These are phyloP conservation scores for Cercospora beticola DNA, from an alignment of 2,329 filamentous ascomycete genomes.

Conservation along the genomic window DNA sequence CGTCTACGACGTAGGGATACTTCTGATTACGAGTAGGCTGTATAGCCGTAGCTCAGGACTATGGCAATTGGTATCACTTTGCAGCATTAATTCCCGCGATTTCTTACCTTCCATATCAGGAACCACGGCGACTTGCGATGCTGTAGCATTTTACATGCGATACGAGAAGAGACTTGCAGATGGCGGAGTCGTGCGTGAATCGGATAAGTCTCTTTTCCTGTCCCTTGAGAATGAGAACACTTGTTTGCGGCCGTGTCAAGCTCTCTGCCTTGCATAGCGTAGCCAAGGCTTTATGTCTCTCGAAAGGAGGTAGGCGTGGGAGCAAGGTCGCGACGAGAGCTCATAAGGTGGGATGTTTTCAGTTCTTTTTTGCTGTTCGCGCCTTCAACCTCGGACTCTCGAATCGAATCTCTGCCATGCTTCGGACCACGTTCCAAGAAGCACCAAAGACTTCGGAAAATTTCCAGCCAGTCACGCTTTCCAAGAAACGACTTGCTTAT, in stretches of 20 bases:
- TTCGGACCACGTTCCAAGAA: not conserved
- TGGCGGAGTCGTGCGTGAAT: not conserved
- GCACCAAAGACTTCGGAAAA: not conserved
- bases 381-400: not conserved
- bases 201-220: not conserved
- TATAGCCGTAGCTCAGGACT: not conserved
- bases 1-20: not conserved
- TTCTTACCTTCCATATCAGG: not conserved
- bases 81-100: not conserved
- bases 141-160: not conserved
- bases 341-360: not conserved
- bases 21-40: conserved; percentile 6
- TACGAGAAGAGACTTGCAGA: not conserved
- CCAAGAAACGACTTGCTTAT: not conserved
- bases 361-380: no score
- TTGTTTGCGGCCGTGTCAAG: not conserved
- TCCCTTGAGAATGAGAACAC: not conserved
- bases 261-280: not conserved
- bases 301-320: not conserved
- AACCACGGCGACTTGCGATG: not conserved
- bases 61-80: not conserved
- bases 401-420: not conserved
- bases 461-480: not conserved
- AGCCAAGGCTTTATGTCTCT: not conserved
- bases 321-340: not conserved